phyloP scores from a whole-genome alignment of 768 basidiomycete genomes.

The Suillus plorans region DNA sequence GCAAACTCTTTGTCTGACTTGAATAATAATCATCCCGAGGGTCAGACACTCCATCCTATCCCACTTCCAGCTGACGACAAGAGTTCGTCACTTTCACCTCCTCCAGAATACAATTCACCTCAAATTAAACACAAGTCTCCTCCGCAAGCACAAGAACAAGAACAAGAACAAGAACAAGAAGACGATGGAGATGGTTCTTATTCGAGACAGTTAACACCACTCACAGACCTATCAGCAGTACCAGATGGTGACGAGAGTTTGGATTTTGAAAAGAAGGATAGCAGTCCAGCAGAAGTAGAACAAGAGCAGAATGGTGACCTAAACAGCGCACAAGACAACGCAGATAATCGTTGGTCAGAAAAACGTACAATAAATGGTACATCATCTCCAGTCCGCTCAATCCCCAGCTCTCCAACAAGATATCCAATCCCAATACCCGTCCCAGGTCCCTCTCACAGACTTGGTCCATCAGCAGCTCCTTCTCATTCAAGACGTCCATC shows the following conservation, averaged over 20 bases:
- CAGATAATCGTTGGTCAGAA: slow-evolving; percentile 15
- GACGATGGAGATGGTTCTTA: slow-evolving; percentile 39
- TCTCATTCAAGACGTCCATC: slow-evolving; percentile 29
- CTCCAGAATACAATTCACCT: slow-evolving; percentile 46
- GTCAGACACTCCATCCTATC: slow-evolving; percentile 15
- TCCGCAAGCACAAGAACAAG: slow-evolving; percentile 15
- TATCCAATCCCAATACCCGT: slow-evolving; percentile 15
- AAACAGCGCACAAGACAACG: slow-evolving; percentile 15
- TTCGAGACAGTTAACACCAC: slow-evolving; percentile 67
- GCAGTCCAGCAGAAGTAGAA: slow-evolving; percentile 31
- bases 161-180: slow-evolving; percentile 30
- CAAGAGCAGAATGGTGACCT: slow-evolving; percentile 15
- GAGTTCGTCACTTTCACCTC: slow-evolving; percentile 58
- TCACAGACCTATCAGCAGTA: slow-evolving; percentile 74
- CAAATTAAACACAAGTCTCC: slow-evolving; percentile 23
- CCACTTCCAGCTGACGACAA: slow-evolving; percentile 35
- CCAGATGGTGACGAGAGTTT: slow-evolving; percentile 51
- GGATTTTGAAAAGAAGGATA: slow-evolving; percentile 21
- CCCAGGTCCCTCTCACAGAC: slow-evolving; percentile 19
- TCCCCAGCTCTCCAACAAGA: slow-evolving; percentile 3
- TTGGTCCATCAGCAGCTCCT: slow-evolving; percentile 15
- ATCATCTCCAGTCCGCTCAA: slow-evolving; percentile 15
- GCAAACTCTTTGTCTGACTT: slow-evolving; percentile 24
- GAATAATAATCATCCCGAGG: slow-evolving; percentile 10
- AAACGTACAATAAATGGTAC: slow-evolving; percentile 22